Evolutionary conservation across 2,329 filamentous ascomycete species (phyloP).

Genomic region (Byssochlamys sp.): DNA sequence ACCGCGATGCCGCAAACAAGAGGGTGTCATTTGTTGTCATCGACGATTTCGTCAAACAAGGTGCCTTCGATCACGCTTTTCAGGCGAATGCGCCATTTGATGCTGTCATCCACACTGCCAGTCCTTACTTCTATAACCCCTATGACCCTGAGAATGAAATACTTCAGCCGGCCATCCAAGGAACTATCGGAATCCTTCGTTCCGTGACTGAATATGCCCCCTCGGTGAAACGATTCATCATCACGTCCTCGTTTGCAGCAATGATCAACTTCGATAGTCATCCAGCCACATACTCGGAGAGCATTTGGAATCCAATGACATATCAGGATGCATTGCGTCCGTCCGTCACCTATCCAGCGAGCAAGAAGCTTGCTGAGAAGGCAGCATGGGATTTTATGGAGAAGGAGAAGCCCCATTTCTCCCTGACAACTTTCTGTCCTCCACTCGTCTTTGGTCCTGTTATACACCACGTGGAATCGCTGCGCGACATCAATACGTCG

Average conservation of each 20-base stretch:
- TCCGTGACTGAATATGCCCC: conserved; percentile 52
- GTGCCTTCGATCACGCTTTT: conserved; percentile 59
- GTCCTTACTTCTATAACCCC: conserved; percentile 65
- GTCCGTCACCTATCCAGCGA: conserved; percentile 36
- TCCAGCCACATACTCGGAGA: conserved; percentile 27
- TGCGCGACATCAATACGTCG: conserved; percentile 61
- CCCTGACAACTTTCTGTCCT: conserved; percentile 52
- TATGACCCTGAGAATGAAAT: conserved; percentile 57
- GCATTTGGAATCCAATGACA: conserved; percentile 36
- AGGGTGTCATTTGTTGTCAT: conserved; percentile 59
- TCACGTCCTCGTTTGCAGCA: conserved; percentile 61
- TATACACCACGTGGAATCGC: conserved; percentile 52
- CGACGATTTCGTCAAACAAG: conserved; percentile 59
- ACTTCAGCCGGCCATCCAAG: conserved; percentile 53
- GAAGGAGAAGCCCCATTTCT: conserved; percentile 49
- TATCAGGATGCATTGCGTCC: conserved; percentile 31
- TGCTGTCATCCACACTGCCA: conserved; percentile 64
- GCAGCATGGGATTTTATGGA: conserved; percentile 59
- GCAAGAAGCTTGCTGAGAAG: conserved; percentile 57
- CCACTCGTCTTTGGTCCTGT: conserved; percentile 56
- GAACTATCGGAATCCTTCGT: conserved; percentile 53
- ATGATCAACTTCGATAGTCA: conserved; percentile 45
- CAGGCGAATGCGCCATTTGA: conserved; percentile 58
- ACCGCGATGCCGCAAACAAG: conserved; percentile 43
- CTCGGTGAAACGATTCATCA: conserved; percentile 61